These are phyloP conservation scores for Eucalyptus decipiens DNA, from an alignment of 345 rosid species.

Conservation along the genomic window DNA sequence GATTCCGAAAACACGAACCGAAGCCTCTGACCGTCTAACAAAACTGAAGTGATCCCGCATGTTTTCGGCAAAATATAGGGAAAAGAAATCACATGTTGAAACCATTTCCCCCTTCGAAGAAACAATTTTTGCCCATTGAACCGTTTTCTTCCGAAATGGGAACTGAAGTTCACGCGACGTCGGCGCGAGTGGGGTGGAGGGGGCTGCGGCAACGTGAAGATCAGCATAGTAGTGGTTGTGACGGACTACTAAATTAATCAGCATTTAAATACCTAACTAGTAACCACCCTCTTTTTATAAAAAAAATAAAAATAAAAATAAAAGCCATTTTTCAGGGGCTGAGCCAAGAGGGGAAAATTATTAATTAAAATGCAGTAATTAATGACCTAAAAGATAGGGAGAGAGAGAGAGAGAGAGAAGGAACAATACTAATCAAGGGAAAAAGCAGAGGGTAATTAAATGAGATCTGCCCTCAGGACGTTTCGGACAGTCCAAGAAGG, in stretches of 20 bases:
- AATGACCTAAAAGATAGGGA: too few species aligned
- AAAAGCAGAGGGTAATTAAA: too few species aligned
- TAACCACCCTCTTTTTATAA: not conserved
- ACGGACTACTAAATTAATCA: not conserved
- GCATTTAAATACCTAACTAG: not conserved
- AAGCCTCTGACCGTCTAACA: not conserved
- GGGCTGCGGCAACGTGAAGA: not conserved
- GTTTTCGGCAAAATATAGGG: too few species aligned
- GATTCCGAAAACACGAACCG: not conserved
- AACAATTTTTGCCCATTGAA: not conserved
- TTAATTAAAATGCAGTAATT: too few species aligned
- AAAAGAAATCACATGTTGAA: not conserved
- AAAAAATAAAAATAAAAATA: too few species aligned
- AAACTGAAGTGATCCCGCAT: not conserved
- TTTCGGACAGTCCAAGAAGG: too few species aligned
- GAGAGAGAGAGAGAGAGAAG: too few species aligned
- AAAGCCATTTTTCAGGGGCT: too few species aligned
- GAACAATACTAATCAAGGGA: too few species aligned
- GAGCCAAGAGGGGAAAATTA: too few species aligned
- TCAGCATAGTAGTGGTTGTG: not conserved
- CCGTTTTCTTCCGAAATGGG: not conserved
- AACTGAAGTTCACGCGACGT: not conserved
- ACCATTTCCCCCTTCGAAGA: not conserved
- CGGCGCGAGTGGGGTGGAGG: not conserved
- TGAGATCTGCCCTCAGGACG: too few species aligned